These are phyloP conservation scores for Panicum virgatum DNA, from an alignment of 202 grass and related monocot genomes.

Conservation along the genomic window DNA sequence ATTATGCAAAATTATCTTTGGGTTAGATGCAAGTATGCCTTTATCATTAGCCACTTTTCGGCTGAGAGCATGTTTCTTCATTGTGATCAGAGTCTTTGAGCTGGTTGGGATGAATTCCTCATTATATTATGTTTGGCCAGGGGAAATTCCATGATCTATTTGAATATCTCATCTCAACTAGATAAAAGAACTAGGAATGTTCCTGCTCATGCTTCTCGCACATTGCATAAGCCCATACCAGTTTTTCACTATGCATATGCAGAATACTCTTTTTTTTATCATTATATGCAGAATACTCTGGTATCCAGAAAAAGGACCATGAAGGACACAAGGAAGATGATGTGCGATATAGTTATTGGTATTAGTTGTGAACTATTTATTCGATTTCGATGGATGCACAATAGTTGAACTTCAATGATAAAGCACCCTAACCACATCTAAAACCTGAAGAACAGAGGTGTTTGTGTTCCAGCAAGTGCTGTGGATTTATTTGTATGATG, in stretches of 20 bases:
- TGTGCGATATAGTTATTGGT: background rate
- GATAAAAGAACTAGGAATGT: background rate
- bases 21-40: background rate
- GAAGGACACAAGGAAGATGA: background rate
- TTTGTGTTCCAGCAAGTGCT: background rate
- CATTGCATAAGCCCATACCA: background rate
- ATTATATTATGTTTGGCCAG: background rate
- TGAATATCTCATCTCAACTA: background rate
- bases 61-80: background rate
- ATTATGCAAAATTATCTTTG: constrained; percentile 9
- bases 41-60: background rate
- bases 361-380: background rate
- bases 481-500: background rate
- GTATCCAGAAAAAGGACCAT: background rate
- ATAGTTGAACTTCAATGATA: background rate
- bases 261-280: too few species aligned
- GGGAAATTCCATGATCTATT: background rate
- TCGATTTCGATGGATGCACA: background rate
- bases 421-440: background rate
- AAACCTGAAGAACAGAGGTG: background rate
- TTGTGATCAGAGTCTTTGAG: background rate
- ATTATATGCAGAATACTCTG: too few species aligned
- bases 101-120: background rate
- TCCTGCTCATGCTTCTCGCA: too few species aligned
- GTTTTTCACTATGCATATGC: background rate